Evolutionary conservation across 306 rosid genomes (phyloP), one percentile per base, ranked within the genome.

Genomic region (Vigna mungo): DNA sequence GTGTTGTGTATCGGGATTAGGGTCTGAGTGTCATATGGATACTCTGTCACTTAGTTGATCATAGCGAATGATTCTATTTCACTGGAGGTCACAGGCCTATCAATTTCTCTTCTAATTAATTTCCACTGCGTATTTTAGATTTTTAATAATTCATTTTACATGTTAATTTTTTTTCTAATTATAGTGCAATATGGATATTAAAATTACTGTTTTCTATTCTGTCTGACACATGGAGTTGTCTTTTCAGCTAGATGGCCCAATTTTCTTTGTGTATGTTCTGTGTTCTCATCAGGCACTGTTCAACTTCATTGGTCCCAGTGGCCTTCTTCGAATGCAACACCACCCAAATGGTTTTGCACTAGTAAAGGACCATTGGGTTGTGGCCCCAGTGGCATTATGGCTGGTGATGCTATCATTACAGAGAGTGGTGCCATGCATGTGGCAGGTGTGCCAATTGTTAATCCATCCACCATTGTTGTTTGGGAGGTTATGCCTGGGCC

Each of bases 401-500:
- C 96, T 43, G 98, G 93, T 67, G 98, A 95, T 84, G 98, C 96
- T 69, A 95, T 95, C 82, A 89, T 95, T 69, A 95, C 98, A 72
- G 98, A 92, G 47, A 87, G 89, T 73, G 98, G 98, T 79, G 89
- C 96, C 78, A 85, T 95, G 97, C 97, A 95, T 49, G 97, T 95
- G 41, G 98, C 98, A 58, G 98, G 96, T 34, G 97, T 95, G 77
- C 98, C 96, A 76, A 90, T 90, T 56, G 96, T 89, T 55, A 92
- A 92, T 68, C 98, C 97, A 77, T 92, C 98, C 68, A 92, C 97
- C 66, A 91, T 95, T 59, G 97, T 95, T 83, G 96, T 95, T 76
- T 95, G 98, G 98, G 97, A 90, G 95, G 96, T 95, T 68, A 86
- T 93, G 77, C 98, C 98, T 82, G 96, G 98, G 80, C 89, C 91